phyloP scores from a whole-genome alignment of 805 yeast genomes.

The Cyberlindnera saturnus region DNA sequence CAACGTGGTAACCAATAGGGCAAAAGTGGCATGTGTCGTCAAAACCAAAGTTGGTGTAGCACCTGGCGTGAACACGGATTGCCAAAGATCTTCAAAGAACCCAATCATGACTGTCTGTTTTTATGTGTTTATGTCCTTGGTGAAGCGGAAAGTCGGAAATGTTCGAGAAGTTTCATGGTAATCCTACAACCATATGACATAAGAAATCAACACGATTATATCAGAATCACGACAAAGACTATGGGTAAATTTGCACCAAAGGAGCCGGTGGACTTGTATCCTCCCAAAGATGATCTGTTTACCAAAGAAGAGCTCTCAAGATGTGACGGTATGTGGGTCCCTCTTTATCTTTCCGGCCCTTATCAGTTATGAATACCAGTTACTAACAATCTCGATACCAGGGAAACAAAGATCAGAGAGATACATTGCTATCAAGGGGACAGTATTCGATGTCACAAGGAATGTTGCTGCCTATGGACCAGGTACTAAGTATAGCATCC shows the following conservation, averaged over 20 bases:
- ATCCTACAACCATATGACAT: background rate
- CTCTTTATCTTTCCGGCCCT: background rate
- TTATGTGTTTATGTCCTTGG: background rate
- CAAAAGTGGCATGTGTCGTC: constrained; percentile 85
- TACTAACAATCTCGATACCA: background rate
- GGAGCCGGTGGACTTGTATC: constrained; percentile 42
- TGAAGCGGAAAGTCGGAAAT: too few species aligned
- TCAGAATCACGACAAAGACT: background rate
- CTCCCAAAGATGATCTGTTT: constrained; percentile 42
- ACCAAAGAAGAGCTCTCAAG: constrained; percentile 36
- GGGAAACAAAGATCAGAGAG: constrained; percentile 31
- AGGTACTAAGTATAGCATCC: constrained; percentile 62
- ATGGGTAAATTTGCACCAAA: constrained; percentile 45
- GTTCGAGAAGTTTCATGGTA: too few species aligned
- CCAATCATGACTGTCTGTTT: constrained; percentile 13
- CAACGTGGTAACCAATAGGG: constrained; percentile 53
- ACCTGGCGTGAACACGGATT: constrained; percentile 88
- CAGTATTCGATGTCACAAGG: constrained; percentile 68
- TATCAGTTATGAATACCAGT: background rate
- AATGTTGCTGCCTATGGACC: constrained; percentile 70
- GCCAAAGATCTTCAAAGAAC: constrained; percentile 72
- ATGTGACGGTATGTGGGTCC: constrained; percentile 36
- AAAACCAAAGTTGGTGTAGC: constrained; percentile 81
- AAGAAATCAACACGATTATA: background rate
- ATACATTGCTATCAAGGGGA: constrained; percentile 72